Evolutionary conservation across 495 filamentous ascomycete genomes (phyloP), one percentile per base, ranked within the genome.

Genomic region (Trichoderma erinaceum): DNA sequence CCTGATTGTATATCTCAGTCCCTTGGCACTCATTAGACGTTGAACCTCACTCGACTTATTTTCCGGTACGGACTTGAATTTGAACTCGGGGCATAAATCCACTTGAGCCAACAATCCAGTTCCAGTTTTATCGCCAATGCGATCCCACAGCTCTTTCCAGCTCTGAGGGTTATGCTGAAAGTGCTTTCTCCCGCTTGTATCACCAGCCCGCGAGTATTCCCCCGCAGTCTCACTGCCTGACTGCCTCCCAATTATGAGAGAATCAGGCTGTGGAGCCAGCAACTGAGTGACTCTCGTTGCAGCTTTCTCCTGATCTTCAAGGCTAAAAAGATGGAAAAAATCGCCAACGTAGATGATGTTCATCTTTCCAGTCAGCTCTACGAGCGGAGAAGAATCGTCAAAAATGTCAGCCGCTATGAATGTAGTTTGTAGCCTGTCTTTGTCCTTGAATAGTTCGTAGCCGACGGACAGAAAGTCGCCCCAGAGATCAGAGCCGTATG

Each of bases 251-350:
- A 80, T 69, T 15, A 83, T 72, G 70, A 80, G 78, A 23, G 76
- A 73, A 0, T 69, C 71, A 44, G 73, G 69, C 18, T 76, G 72
- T 7, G 73, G 69, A 66, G 76, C 74, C 27, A 88, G 73, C 10
- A 90, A 74, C 29, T 67, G 70, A 0, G 83, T 73, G 4, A 89
- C 70, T 6, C 76, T 74, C 68, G 80, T 81, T 2, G 79, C 81
- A 11, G 84, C 71, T 0, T 70, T 48, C 11, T 85, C 72, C 69
- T 90, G 88, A 8, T 82, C 73, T 0, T 82, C 78, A 70, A 76
- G 85, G n/a, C 69, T 70, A 67, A 88, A 90, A 8, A 89, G 77
- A 66, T 90, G 87, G 56, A 90, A 82, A 69, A 90, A 86, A 0
- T 80, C 81, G 1, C 76, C 76, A 0, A 82, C 78, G 69, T 86